phyloP scores from a whole-genome alignment of 1,284 basidiomycete species.

The Serendipita sp. region DNA sequence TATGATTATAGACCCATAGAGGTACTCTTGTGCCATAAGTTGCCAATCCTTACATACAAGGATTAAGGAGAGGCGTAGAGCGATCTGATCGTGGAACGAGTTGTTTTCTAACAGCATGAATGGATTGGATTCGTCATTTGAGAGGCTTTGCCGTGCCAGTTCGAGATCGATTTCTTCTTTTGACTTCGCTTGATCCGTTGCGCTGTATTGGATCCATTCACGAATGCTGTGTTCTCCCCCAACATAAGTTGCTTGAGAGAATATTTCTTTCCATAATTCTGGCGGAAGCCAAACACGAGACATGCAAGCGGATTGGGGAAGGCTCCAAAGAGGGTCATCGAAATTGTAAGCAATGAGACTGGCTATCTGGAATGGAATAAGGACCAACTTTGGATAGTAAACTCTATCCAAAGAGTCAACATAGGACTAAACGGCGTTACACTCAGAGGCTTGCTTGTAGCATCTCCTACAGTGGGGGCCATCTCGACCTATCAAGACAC shows the following conservation, averaged over 20 bases:
- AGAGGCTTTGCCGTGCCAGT: background rate
- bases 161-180: background rate
- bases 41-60: background rate
- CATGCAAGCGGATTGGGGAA: background rate
- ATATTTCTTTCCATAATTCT: constrained; percentile 1
- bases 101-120: background rate
- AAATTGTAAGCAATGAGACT: too few relatives aligned
- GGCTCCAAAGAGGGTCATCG: background rate
- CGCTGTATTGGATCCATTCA: background rate
- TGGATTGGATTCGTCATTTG: background rate
- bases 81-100: background rate
- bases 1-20: background rate
- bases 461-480: too few relatives aligned
- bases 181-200: background rate
- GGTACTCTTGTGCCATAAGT: background rate
- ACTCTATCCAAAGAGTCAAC: too few relatives aligned
- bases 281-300: background rate
- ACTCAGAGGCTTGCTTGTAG: too few relatives aligned
- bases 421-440: too few relatives aligned
- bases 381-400: too few relatives aligned
- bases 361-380: too few relatives aligned
- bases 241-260: background rate
- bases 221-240: background rate
- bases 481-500: too few relatives aligned
- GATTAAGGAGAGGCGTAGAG: background rate